These are phyloP conservation scores for Saccharomycopsis hybrid DNA, from an alignment of 1,139 yeast species.

Conservation along the genomic window DNA sequence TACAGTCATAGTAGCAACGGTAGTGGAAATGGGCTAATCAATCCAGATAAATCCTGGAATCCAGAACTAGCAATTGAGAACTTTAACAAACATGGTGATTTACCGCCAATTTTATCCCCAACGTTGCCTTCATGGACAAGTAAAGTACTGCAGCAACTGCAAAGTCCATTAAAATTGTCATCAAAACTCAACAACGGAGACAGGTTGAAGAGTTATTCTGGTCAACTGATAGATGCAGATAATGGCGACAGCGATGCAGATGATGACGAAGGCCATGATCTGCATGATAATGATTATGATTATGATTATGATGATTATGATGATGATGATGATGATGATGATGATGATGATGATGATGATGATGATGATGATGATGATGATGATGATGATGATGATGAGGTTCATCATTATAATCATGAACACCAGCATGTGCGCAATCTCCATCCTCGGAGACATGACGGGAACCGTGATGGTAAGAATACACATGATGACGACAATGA, in stretches of 20 bases:
- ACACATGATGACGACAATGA: constrained; percentile 5
- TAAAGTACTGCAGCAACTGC: background rate
- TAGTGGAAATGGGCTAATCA: background rate
- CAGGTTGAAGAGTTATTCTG: too few relatives aligned
- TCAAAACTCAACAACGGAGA: too few relatives aligned
- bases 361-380: background rate
- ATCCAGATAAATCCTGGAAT: background rate
- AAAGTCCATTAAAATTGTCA: background rate
- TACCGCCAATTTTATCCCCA: constrained; percentile 21
- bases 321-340: too few relatives aligned
- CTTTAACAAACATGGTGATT: constrained; percentile 11
- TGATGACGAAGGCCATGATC: background rate
- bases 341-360: background rate
- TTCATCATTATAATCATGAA: background rate
- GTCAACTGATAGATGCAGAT: background rate
- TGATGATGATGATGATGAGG: background rate
- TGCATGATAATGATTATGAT: too few relatives aligned
- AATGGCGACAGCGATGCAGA: background rate
- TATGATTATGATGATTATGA: too few relatives aligned
- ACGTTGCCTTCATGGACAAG: constrained; percentile 18
- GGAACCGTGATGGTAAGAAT: too few relatives aligned
- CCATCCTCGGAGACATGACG: too few relatives aligned
- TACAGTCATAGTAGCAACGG: too few relatives aligned
- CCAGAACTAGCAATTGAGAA: constrained; percentile 8
- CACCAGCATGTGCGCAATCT: background rate